A percentile compares a stretch with the other conserved stretches of the same genome.
Evolutionary conservation across 768 basidiomycete genomes (phyloP).

Genomic region (Boletus rubescentipes): DNA sequence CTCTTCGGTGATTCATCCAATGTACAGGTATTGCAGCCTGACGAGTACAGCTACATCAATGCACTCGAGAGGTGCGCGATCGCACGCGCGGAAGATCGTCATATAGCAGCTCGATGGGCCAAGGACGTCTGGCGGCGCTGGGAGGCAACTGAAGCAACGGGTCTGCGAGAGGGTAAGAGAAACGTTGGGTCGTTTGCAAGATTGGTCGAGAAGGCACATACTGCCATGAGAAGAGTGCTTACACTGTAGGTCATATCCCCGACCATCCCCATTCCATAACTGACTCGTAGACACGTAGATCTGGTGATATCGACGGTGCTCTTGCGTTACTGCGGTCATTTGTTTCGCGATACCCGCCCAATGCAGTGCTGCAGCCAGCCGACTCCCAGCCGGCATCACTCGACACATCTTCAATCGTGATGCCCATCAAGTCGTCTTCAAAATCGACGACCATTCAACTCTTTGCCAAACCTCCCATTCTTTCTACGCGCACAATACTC

Average conservation of each 20-base stretch:
- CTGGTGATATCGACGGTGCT: slow-evolving; percentile 50
- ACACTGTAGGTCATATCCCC: slow-evolving; percentile 49
- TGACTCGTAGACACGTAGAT: slow-evolving; percentile 34
- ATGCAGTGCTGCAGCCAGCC: slow-evolving; percentile 41
- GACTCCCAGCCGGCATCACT: background rate
- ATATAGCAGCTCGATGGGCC: slow-evolving; percentile 49
- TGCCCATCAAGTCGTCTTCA: background rate
- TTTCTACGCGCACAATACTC: slow-evolving; percentile 60
- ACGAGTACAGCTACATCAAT: slow-evolving; percentile 58
- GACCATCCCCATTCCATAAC: background rate
- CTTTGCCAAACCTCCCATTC: slow-evolving; percentile 45
- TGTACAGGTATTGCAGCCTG: slow-evolving; percentile 37
- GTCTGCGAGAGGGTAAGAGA: slow-evolving; percentile 27
- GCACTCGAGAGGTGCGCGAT: slow-evolving; percentile 65
- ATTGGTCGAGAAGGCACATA: slow-evolving; percentile 66
- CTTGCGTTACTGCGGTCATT: slow-evolving; percentile 61
- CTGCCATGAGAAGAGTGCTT: slow-evolving; percentile 64
- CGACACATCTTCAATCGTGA: background rate
- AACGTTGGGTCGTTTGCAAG: slow-evolving; percentile 36
- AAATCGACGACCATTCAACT: slow-evolving; percentile 14
- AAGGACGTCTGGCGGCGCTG: slow-evolving; percentile 69
- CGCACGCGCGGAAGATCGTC: slow-evolving; percentile 44
- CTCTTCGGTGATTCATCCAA: slow-evolving; percentile 38
- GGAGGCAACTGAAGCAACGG: slow-evolving; percentile 44
- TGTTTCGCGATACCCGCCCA: slow-evolving; percentile 62